Base-by-base conservation (phyloP, 495 filamentous ascomycete genomes). In the Diplogelasinospora grovesii region DNA sequence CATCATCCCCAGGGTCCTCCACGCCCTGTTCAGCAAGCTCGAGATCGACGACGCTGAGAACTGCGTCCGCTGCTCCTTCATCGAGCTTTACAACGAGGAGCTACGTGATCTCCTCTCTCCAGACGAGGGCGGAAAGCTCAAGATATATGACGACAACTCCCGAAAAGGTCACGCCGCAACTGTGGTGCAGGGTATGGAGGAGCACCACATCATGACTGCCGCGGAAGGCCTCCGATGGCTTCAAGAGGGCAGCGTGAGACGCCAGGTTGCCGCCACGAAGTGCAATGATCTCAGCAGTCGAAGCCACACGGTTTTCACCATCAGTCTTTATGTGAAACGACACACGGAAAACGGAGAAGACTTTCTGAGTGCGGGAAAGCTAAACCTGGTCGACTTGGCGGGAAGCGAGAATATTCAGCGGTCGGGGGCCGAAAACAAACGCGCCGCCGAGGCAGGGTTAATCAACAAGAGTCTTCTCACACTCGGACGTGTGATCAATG, bases 401-500 rank as follows among this genome's bases (percentile, higher is more conserved):
- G 92, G 92, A 13, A 95, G 89, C 49, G 92, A 98, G 51, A 98
- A 97, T 46, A 96, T 98, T 45, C 89, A 94, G 49, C 79, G 92
- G 27, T 95, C 88, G 38, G 92, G 92, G 22, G 92, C 92, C 1
- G 92, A 97, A 60, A 97, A 98, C 61, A 97, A 98, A 66, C 82
- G 93, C 22, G 92, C 92, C 1, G 78, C 89, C 5, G 92, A 98
- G 57, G 92, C 92, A 15, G 92, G 92, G 8, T 69, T 98, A 43
- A 98, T 98, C 65, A 98, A 98, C 70, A 96, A 96, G 72, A 94
- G 86, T 59, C 64, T 98, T 47, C 77, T 98, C 37, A 98, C 92
- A 6, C 73, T 98, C 4, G 92, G 92, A 4, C 79, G 92, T 39
- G 92, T 99, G 24, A 99, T 99, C 67, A 99, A 99, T 55, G 93